phyloP scores from a whole-genome alignment of 2,329 filamentous ascomycete species.

The Monascus ruber region DNA sequence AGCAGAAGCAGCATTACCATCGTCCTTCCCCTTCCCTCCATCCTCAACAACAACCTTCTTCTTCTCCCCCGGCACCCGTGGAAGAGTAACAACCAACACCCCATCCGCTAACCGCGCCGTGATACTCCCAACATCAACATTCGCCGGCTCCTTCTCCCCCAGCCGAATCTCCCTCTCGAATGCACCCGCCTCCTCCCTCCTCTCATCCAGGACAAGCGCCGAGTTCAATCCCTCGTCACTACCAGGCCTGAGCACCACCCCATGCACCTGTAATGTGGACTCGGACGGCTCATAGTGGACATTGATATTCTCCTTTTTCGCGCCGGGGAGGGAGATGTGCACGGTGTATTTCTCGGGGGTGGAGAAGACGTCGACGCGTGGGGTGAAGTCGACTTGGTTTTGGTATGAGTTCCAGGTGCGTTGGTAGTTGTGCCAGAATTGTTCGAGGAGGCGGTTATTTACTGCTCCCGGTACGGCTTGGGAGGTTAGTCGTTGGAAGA shows the following conservation, averaged over 20 bases:
- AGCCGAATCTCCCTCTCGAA: conserved; percentile 63
- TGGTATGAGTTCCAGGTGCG: not conserved
- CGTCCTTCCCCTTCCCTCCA: conserved; percentile 5
- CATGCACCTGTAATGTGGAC: conserved; percentile 54
- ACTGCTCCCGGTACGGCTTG: conserved; percentile 9
- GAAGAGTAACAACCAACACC: conserved; percentile 63
- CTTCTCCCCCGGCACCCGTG: conserved; percentile 41
- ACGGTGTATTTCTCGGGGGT: conserved; percentile 54
- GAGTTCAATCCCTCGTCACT: conserved; percentile 58
- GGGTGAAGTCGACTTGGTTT: conserved; percentile 24
- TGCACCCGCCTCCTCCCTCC: conserved; percentile 61
- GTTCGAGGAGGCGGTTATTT: conserved; percentile 12
- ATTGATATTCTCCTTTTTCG: conserved; percentile 65
- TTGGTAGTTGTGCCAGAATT: conserved; percentile 5
- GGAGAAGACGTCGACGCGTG: conserved; percentile 56
- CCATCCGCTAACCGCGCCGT: conserved; percentile 69
- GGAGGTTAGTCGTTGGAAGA: conserved; percentile 10
- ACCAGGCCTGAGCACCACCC: conserved; percentile 61
- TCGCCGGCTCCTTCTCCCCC: conserved; percentile 42
- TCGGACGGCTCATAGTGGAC: conserved; percentile 65
- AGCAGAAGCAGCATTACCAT: too few relatives aligned
- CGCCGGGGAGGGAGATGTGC: conserved; percentile 64
- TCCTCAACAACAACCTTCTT: conserved; percentile 36
- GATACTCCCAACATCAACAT: conserved; percentile 57
- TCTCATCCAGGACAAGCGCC: conserved; percentile 53